These are phyloP conservation scores for Taxillus chinensis DNA, from an alignment of 164 flowering plant species.

Conservation along the genomic window DNA sequence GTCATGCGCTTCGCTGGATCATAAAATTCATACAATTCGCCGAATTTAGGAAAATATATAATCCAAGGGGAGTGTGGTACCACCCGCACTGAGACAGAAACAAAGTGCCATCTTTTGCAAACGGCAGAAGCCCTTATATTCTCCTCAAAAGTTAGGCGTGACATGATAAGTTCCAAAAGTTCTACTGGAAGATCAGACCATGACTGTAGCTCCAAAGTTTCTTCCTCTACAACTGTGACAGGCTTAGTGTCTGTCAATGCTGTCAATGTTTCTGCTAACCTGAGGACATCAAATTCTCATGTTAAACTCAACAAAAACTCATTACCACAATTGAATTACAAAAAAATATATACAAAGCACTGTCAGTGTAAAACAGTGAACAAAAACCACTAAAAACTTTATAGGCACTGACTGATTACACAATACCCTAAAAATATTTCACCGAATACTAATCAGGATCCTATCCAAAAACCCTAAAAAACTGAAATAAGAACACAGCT, in stretches of 20 bases:
- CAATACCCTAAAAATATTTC: too few relatives aligned
- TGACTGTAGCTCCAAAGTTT: constrained; percentile 18
- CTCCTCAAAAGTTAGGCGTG: constrained; percentile 27
- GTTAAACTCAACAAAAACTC: background rate
- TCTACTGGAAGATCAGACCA: constrained; percentile 44
- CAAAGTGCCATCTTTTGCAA: constrained; percentile 45
- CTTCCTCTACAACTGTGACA: constrained; percentile 6
- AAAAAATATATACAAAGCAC: too few relatives aligned
- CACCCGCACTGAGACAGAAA: constrained; percentile 31
- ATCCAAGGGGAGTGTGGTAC: constrained; percentile 41
- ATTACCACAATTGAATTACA: background rate
- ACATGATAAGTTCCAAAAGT: constrained; percentile 34
- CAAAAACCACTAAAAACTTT: too few relatives aligned
- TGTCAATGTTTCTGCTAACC: constrained; percentile 24
- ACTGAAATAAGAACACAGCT: background rate
- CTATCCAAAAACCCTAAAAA: background rate
- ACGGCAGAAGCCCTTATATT: constrained; percentile 42
- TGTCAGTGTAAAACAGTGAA: too few relatives aligned
- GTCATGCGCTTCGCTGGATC: constrained; percentile 39
- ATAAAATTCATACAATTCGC: constrained; percentile 37
- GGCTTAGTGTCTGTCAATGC: constrained; percentile 13
- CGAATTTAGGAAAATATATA: constrained; percentile 41
- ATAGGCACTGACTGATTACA: too few relatives aligned
- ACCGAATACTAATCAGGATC: too few relatives aligned
- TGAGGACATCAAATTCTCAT: constrained; percentile 7